A percentile compares a stretch with the other conserved stretches of the same genome.
These are phyloP conservation scores for Delonix regia DNA, from an alignment of 306 rosid genomes.

Conservation along the genomic window DNA sequence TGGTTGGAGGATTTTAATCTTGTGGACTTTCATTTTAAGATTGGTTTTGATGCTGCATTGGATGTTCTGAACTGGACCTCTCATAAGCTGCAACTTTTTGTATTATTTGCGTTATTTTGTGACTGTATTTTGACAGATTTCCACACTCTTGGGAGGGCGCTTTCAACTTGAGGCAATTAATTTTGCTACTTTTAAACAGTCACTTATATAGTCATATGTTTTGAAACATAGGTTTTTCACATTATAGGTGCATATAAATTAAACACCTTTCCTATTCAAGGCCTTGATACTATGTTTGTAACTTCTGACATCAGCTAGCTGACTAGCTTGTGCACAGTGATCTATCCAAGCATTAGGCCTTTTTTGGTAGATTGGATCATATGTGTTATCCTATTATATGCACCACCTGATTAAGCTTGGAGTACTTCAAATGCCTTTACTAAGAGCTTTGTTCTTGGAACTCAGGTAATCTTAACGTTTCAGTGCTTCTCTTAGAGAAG, in stretches of 20 bases:
- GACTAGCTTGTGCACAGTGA: not conserved
- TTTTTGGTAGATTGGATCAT: not conserved
- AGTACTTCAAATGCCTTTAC: not conserved
- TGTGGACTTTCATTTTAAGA: slow-evolving; percentile 15
- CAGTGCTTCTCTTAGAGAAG: not conserved
- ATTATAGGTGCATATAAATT: not conserved
- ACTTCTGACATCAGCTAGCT: not conserved
- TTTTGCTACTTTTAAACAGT: slow-evolving; percentile 15
- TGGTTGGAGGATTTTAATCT: slow-evolving; percentile 17
- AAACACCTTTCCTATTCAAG: slow-evolving; percentile 4
- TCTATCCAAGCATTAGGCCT: not conserved
- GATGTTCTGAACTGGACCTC: slow-evolving; percentile 6
- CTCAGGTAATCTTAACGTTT: not conserved
- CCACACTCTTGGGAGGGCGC: slow-evolving; percentile 2
- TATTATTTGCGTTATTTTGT: not conserved
- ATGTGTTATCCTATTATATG: not conserved
- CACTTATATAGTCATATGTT: not conserved
- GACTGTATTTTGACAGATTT: not conserved
- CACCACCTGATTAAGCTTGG: slow-evolving; percentile 12
- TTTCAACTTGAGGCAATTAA: not conserved
- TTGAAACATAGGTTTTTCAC: not conserved
- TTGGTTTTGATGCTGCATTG: not conserved
- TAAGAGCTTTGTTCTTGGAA: not conserved
- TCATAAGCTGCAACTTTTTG: not conserved
- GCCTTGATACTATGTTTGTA: not conserved